Conservation (phyloP, 179 eudicot species). For the Pouteria campechiana region DNA sequence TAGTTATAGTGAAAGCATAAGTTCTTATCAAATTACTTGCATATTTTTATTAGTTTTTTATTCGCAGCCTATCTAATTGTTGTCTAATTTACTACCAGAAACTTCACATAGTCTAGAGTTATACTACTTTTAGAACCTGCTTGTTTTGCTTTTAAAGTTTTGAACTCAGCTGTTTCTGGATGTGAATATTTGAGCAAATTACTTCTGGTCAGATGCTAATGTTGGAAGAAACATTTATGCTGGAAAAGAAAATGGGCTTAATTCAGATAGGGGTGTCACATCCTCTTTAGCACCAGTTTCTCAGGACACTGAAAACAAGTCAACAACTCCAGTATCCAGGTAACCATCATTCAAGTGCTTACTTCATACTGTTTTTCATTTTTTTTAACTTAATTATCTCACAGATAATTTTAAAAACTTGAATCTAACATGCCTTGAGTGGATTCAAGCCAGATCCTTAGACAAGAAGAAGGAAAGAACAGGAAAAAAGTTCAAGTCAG, state of each 20-base stretch:
- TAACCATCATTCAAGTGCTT: too few species aligned
- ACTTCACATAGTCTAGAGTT: neutral
- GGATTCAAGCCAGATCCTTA: too few species aligned
- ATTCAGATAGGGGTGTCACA: neutral
- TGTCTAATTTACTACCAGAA: neutral
- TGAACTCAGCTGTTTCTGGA: neutral
- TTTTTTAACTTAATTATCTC: neutral
- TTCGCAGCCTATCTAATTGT: neutral
- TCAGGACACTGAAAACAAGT: conserved; percentile 4
- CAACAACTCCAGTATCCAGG: neutral
- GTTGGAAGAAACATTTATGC: conserved; percentile 14
- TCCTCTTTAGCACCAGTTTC: neutral
- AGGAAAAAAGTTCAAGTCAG: too few species aligned
- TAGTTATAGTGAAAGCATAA: too few species aligned
- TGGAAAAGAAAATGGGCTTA: conserved; percentile 13
- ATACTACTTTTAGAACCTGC: neutral
- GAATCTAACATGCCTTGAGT: too few species aligned
- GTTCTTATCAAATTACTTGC: neutral
- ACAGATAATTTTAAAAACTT: too few species aligned
- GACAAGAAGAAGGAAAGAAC: too few species aligned
- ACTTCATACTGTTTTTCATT: neutral
- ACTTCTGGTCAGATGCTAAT: conserved; percentile 14
- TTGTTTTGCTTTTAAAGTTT: neutral
- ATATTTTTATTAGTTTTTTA: neutral
- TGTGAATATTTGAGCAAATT: too few species aligned